These are phyloP conservation scores for Pneumocystis jirovecii DNA, from an alignment of 1,139 yeast species.

Conservation along the genomic window DNA sequence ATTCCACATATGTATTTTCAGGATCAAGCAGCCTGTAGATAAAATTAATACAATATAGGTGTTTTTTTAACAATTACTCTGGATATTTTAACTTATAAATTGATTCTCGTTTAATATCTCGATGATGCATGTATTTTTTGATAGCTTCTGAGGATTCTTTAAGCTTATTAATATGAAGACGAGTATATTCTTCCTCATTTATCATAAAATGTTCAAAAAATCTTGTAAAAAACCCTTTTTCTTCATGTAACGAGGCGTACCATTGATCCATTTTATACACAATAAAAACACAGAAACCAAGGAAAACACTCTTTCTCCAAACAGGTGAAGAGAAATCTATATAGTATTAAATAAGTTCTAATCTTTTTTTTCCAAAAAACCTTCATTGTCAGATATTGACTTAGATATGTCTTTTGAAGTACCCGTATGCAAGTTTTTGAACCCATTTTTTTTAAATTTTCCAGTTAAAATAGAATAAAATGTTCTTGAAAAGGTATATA, in stretches of 20 bases:
- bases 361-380: background rate
- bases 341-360: background rate
- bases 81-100: background rate
- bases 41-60: background rate
- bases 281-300: background rate
- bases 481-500: background rate
- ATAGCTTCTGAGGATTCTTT: background rate
- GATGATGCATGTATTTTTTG: background rate
- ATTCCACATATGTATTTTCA: background rate
- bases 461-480: background rate
- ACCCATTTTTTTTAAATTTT: background rate
- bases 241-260: background rate
- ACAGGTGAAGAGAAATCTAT: background rate
- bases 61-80: background rate
- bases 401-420: background rate
- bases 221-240: background rate
- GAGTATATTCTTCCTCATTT: background rate
- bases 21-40: background rate
- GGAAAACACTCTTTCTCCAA: background rate
- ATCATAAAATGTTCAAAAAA: background rate
- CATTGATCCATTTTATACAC: background rate
- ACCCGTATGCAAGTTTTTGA: background rate
- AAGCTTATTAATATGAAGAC: background rate
- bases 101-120: background rate
- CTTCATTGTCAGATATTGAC: background rate